Conservation (phyloP, 208 protist species). For the Leishmania major region DNA sequence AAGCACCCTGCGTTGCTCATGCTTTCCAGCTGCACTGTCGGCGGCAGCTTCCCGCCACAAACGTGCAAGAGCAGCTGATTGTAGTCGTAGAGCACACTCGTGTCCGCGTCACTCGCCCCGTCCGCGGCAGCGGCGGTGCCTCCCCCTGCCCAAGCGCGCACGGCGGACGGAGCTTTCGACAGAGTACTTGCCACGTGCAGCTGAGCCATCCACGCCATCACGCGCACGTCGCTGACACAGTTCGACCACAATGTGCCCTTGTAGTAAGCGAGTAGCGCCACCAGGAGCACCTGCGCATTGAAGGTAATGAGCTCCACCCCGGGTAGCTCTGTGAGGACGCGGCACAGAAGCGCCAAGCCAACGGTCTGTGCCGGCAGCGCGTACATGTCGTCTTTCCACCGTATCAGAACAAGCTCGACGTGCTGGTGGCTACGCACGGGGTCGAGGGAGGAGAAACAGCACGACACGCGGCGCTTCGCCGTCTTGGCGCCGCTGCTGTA, state of each 20-base stretch:
- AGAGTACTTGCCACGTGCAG: constrained; percentile 19
- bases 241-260: constrained; percentile 57
- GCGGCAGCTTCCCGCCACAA: constrained; percentile 24
- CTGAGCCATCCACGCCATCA: constrained; percentile 86
- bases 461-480: constrained; percentile 24
- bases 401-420: constrained; percentile 53
- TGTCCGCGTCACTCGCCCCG: constrained; percentile 16
- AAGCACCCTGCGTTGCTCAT: constrained; percentile 1
- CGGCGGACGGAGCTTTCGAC: not conserved
- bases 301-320: constrained; percentile 92
- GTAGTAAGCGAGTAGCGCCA: constrained; percentile 58
- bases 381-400: constrained; percentile 82
- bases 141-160: too few species aligned
- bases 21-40: constrained; percentile 27
- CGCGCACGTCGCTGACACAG: constrained; percentile 81
- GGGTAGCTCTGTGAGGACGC: constrained; percentile 61
- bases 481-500: constrained; percentile 21
- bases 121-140: not conserved
- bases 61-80: constrained; percentile 32
- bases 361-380: constrained; percentile 42
- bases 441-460: constrained; percentile 27
- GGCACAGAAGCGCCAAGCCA: constrained; percentile 61
- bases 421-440: constrained; percentile 41
- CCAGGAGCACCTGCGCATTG: constrained; percentile 71
- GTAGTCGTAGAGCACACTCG: constrained; percentile 33